Evolutionary conservation across 2,329 filamentous ascomycete species (phyloP).

Genomic region (Thyridium curvatum): DNA sequence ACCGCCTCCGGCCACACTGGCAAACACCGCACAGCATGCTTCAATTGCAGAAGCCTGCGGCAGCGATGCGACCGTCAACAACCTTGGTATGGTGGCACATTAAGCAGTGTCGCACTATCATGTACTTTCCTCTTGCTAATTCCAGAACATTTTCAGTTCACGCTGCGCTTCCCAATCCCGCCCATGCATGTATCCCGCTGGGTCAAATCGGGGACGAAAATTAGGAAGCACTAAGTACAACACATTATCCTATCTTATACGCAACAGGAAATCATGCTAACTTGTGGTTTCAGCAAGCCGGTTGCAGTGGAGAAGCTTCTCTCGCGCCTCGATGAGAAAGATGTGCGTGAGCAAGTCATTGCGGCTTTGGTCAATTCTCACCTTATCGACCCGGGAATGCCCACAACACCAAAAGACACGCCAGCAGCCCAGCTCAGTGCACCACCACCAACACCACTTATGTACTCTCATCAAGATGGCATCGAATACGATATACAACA

Average conservation of each 20-base stretch:
- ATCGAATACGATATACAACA: slow-evolving; percentile 8
- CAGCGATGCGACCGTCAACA: slow-evolving; percentile 11
- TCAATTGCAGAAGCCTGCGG: slow-evolving; percentile 10
- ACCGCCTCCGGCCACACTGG: background rate
- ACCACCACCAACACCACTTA: background rate
- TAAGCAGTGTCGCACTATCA: no score
- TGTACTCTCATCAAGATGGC: background rate
- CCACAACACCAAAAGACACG: background rate
- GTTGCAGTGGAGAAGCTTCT: slow-evolving; percentile 18
- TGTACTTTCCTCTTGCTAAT: no score
- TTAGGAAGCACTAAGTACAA: slow-evolving; percentile 13
- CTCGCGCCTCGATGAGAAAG: slow-evolving; percentile 15
- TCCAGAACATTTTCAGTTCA: slow-evolving; percentile 2
- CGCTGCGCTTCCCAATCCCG: slow-evolving; percentile 7
- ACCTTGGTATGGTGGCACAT: slow-evolving; percentile 8
- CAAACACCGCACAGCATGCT: slow-evolving; percentile 12
- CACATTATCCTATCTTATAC: no score
- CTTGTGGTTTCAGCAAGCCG: slow-evolving; percentile 12
- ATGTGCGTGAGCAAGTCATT: slow-evolving; percentile 13
- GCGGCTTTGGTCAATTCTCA: slow-evolving; percentile 10
- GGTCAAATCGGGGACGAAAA: slow-evolving; percentile 12
- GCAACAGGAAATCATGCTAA: no score
- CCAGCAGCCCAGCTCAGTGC: slow-evolving; percentile 4
- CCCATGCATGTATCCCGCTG: slow-evolving; percentile 11
- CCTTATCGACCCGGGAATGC: no score